These are phyloP conservation scores for Solanum hybrid DNA, from an alignment of 305 asterid genomes.

Conservation along the genomic window DNA sequence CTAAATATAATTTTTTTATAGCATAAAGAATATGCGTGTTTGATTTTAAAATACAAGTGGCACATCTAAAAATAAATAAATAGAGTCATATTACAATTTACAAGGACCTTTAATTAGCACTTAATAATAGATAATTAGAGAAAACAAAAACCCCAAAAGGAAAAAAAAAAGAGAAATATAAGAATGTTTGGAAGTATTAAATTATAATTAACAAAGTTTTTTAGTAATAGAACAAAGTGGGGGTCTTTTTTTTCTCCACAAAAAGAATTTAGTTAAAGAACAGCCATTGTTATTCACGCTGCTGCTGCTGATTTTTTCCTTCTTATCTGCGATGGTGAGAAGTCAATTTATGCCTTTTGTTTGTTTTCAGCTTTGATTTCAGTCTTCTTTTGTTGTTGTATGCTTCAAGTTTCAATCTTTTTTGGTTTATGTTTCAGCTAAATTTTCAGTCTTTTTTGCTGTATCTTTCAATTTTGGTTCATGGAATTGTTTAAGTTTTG, in stretches of 20 bases:
- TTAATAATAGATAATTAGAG: background rate
- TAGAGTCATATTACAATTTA: background rate
- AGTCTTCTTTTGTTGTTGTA: background rate
- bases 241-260: background rate
- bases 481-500: background rate
- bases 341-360: background rate
- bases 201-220: background rate
- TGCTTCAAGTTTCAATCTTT: background rate
- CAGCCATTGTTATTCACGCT: background rate
- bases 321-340: background rate
- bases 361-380: background rate
- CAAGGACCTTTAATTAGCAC: background rate
- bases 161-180: no score
- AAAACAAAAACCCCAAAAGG: background rate
- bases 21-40: background rate
- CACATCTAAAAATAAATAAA: background rate
- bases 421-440: background rate
- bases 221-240: background rate
- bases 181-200: background rate
- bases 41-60: background rate
- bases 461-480: background rate
- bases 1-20: background rate
- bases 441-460: background rate
- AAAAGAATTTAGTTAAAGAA: background rate
- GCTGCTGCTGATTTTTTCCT: background rate